A percentile compares a stretch with the other conserved stretches of the same genome.
Evolutionary conservation across 1,139 yeast species (phyloP).

Genomic region (Zhuliangozyma parablackwelliae): DNA sequence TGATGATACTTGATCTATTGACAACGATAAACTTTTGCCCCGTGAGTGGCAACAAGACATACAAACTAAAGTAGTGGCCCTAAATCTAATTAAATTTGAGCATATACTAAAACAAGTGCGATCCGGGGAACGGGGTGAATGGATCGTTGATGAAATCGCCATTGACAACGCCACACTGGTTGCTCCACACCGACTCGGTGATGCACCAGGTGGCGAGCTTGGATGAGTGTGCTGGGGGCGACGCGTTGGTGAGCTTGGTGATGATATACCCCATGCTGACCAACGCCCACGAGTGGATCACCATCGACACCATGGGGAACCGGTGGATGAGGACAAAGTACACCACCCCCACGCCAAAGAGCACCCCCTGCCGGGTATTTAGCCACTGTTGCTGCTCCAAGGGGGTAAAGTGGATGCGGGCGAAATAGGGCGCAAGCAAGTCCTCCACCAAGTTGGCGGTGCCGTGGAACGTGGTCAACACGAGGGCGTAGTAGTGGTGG

Average conservation of each 20-base stretch:
- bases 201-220: conserved; percentile 28
- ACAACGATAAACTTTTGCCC: conserved; percentile 24
- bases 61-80: conserved; percentile 5
- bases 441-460: conserved; percentile 41
- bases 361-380: conserved; percentile 51
- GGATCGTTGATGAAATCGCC: conserved; percentile 7
- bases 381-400: conserved; percentile 50
- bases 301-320: conserved; percentile 44
- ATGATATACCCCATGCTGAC: conserved; percentile 52
- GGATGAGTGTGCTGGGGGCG: conserved; percentile 28
- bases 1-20: conserved; percentile 13
- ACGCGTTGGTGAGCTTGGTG: conserved; percentile 51
- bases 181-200: conserved; percentile 30
- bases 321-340: conserved; percentile 38
- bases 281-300: conserved; percentile 54
- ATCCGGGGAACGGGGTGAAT: background rate
- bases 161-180: conserved; percentile 4
- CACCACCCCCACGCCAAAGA: conserved; percentile 56
- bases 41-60: conserved; percentile 17
- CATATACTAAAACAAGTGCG: background rate
- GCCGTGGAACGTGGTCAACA: conserved; percentile 45
- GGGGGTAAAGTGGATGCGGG: conserved; percentile 41
- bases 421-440: conserved; percentile 50
- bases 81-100: too few relatives aligned
- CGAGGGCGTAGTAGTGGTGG: conserved; percentile 1